Percentiles rank a stretch among this genome's conserved stretches.
Evolutionary conservation across 768 basidiomycete genomes (phyloP).

Genomic region (Xerocomus spinulosus): DNA sequence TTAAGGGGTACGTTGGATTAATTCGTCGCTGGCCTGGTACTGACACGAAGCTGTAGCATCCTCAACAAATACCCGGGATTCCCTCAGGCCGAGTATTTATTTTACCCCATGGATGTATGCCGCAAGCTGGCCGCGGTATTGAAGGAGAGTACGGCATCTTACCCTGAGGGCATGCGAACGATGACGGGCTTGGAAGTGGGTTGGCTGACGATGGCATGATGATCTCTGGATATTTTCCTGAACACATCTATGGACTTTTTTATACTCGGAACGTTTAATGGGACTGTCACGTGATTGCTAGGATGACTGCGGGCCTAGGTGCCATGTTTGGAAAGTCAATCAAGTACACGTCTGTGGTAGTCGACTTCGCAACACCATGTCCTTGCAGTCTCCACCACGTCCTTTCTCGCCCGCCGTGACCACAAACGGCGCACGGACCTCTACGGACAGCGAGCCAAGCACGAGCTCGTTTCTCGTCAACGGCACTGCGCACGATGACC

Average conservation of each 20-base stretch:
- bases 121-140: slow-evolving; percentile 63
- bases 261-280: background rate
- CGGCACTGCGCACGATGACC: slow-evolving; percentile 34
- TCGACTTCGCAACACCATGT: slow-evolving; percentile 20
- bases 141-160: slow-evolving; percentile 71
- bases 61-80: slow-evolving; percentile 74
- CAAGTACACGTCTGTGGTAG: slow-evolving; percentile 3
- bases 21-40: background rate
- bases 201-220: slow-evolving; percentile 47
- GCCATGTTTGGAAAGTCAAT: slow-evolving; percentile 9
- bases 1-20: slow-evolving; percentile 18
- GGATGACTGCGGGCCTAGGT: slow-evolving; percentile 1
- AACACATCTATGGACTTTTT: too few species aligned
- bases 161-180: slow-evolving; percentile 67
- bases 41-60: slow-evolving; percentile 35
- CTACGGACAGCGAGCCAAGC: slow-evolving; percentile 42
- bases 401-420: slow-evolving; percentile 28
- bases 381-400: slow-evolving; percentile 26
- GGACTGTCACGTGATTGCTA: slow-evolving; percentile 9
- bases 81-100: slow-evolving; percentile 82
- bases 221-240: background rate
- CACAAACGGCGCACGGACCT: slow-evolving; percentile 29
- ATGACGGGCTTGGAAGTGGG: slow-evolving; percentile 84
- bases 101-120: slow-evolving; percentile 78
- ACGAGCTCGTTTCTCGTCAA: slow-evolving; percentile 24